phyloP scores from a whole-genome alignment of 768 basidiomycete genomes.

The Chalciporus piperatus region DNA sequence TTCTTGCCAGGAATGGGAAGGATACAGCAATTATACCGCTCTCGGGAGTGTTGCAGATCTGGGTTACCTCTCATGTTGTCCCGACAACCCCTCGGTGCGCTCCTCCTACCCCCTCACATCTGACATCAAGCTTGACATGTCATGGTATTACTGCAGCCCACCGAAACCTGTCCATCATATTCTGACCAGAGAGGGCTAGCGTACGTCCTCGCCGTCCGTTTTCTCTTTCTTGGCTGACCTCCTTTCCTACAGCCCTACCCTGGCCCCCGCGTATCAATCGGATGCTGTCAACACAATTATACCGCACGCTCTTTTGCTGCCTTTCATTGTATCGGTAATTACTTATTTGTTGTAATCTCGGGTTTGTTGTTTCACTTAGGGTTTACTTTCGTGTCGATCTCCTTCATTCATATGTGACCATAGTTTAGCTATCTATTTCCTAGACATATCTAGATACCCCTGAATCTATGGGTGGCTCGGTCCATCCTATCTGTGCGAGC shows the following conservation, averaged over 20 bases:
- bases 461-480: too few species aligned
- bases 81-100: conserved; percentile 60
- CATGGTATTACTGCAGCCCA: conserved; percentile 38
- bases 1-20: conserved; percentile 66
- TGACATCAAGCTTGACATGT: conserved; percentile 5
- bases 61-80: conserved; percentile 67
- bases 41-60: conserved; percentile 64
- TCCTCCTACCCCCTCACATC: background rate
- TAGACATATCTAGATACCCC: background rate
- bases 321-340: conserved; percentile 13
- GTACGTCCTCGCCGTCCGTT: conserved; percentile 38
- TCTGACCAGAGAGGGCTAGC: conserved; percentile 64
- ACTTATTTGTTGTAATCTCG: conserved; percentile 18
- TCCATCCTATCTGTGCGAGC: too few species aligned
- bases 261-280: conserved; percentile 24
- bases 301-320: conserved; percentile 19
- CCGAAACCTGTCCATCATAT: conserved; percentile 64
- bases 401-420: background rate
- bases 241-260: conserved; percentile 27
- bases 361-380: background rate
- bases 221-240: conserved; percentile 2
- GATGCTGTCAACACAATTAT: conserved; percentile 11
- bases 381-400: too few species aligned
- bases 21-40: conserved; percentile 54
- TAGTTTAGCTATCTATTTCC: background rate